These are phyloP conservation scores for Globisporangium acanthophoron DNA, from an alignment of 352 stramenopile species.

Conservation along the genomic window DNA sequence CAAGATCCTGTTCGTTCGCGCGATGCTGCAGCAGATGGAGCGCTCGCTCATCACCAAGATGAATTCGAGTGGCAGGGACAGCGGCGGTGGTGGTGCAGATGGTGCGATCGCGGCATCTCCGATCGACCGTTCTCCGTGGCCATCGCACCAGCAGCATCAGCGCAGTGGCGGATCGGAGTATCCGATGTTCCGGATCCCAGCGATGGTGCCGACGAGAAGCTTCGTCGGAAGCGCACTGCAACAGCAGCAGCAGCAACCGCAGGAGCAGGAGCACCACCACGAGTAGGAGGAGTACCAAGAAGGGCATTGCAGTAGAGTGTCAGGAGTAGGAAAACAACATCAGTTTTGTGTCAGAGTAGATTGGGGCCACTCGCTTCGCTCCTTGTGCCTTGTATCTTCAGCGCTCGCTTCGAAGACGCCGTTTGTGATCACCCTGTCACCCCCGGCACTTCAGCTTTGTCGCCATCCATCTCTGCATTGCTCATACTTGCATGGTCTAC, in stretches of 20 bases:
- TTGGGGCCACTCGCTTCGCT: too few relatives aligned
- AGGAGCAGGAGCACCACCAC: not conserved
- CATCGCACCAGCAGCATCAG: constrained; percentile 18
- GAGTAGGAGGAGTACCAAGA: not conserved
- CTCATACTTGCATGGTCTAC: not conserved
- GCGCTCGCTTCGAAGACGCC: too few relatives aligned
- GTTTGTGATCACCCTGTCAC: too few relatives aligned
- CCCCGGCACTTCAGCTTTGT: too few relatives aligned
- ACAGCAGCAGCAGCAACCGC: not conserved
- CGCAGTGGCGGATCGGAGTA: constrained; percentile 36
- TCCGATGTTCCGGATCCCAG: constrained; percentile 58
- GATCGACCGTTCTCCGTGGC: constrained; percentile 36
- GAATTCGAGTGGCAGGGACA: constrained; percentile 21
- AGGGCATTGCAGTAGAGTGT: not conserved
- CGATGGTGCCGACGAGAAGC: constrained; percentile 31
- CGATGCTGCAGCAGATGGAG: constrained; percentile 86
- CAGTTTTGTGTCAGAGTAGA: not conserved
- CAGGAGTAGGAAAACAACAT: not conserved
- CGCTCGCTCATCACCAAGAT: constrained; percentile 65
- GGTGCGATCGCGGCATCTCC: constrained; percentile 30
- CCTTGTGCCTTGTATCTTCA: too few relatives aligned
- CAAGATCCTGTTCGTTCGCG: constrained; percentile 74
- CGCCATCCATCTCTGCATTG: not conserved
- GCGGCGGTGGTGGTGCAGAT: constrained; percentile 2
- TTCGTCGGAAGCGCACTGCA: not conserved